Evolutionary conservation across 306 rosid species (phyloP), one percentile per base, ranked within the genome.

Genomic region (Casuarina cunninghamiana): DNA sequence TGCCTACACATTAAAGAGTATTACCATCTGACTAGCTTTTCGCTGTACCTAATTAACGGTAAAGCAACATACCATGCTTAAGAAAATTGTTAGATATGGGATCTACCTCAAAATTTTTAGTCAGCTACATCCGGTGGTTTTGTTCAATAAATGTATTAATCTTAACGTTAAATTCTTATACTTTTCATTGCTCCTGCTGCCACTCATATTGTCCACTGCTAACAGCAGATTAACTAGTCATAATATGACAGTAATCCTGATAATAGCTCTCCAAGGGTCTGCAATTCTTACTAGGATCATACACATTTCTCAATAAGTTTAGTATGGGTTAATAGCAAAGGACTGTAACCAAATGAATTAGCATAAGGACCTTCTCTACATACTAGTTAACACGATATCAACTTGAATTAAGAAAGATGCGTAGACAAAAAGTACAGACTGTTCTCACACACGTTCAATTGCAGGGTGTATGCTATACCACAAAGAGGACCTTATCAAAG

Each of bases 1-100:
- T 41, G 71, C 16, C 66, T 66, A 63, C 68, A 71, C 63, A 58
- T 55, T 42, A 82, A 50, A 21, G 0, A 53, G 7, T 16, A 58
- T 26, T 1, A 51, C 48, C 12, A 15, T 49, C 35, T 48, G 32
- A 63, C 26, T 8, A 53, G 55, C 53, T 58, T 41, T 35, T 76
- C 48, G 15, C 8, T 66, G 50, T 66, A 32, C 38, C 58, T 16
- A 69, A 65, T 11, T 13, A 42, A 53, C 19, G 37, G 73, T 68
- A 39, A 75, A 21, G 77, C 49, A 75, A 37, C 71, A 75, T 3
- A 0, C 49, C 50, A 17, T 41, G 49, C 71, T 66, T 49, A 41
- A 66, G 35, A 42, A 41, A 66, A 39, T 62, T 32, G 19, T 49
- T 4, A 66, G 13, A 66, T 26, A 16, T 16, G n/a, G 12, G 39